Evolutionary conservation across 1,284 basidiomycete species (phyloP), one percentile per base, ranked within the genome.

Genomic region (Hemileia vastatrix): DNA sequence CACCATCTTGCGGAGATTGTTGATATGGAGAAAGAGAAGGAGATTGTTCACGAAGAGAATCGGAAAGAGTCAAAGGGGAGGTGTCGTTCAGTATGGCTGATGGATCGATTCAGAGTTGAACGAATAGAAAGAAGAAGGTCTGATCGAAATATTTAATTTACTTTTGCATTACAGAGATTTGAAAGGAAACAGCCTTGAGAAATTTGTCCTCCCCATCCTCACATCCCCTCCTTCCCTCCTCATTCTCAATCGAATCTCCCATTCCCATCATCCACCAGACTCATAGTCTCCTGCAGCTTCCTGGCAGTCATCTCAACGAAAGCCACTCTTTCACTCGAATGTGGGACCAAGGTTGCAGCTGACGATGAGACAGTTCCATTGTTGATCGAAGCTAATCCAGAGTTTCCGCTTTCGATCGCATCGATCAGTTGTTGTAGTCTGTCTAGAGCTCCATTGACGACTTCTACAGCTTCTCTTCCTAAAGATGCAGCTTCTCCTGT

Each of bases 321-420:
- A 33, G 63, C 59, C 43, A 49, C 43, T 47, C 63, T 45, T 47
- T 64, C 63, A 27, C 49, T 57, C 2, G 70, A 69, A 13, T 66
- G 65, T 19, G 70, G 55, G 3, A 71, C 64, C 57, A 66, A 51
- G n/a, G 45, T 57, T 11, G 65, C 68, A 23, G 64, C 65, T 24
- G 66, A 60, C 31, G 60, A 64, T n/a, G 15, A 21, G 23, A 18
- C n/a, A 6, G 54, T 45, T 21, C 33, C 53, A 23, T 32, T 49
- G 13, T 15, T 33, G 36, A 47, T 15, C 2, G 56, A 18, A 23
- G 19, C 24, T 27, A 27, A 11, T 19, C 32, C 32, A 24, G 18
- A 6, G 6, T 32, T 11, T 15, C 36, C 36, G 15, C 36, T 40
- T 40, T 15, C 15, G 15, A 40, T 40, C 8, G 36, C 36, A 40